Evolutionary conservation across 2,329 filamentous ascomycete genomes (phyloP).

Genomic region (Clarireedia hainanense): DNA sequence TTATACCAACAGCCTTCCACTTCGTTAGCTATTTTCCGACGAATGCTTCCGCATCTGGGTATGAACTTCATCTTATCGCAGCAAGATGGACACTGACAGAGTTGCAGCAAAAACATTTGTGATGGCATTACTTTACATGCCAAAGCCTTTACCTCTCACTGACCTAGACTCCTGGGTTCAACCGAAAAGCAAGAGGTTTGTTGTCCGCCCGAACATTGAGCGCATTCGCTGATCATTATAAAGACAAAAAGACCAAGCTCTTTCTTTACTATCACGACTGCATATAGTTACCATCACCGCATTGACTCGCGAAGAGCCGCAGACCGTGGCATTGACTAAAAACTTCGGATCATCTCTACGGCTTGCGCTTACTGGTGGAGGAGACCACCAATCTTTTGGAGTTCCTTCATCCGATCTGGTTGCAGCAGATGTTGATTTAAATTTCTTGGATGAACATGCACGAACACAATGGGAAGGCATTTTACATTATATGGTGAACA

Average conservation of each 20-base stretch:
- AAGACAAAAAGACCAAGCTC: constrained; percentile 74
- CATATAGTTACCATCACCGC: constrained; percentile 69
- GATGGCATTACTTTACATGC: constrained; percentile 90
- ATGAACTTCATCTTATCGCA: constrained; percentile 26
- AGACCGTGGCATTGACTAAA: constrained; percentile 67
- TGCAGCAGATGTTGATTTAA: constrained; percentile 55
- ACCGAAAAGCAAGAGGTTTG: constrained; percentile 51
- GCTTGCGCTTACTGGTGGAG: constrained; percentile 79
- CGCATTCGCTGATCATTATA: constrained; percentile 10
- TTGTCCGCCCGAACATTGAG: background rate
- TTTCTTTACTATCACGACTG: constrained; percentile 75
- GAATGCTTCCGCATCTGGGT: constrained; percentile 92
- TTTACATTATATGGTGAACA: constrained; percentile 86
- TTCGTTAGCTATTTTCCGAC: constrained; percentile 88
- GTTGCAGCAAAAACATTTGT: constrained; percentile 80
- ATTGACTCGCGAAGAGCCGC: constrained; percentile 52
- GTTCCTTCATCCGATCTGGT: constrained; percentile 64
- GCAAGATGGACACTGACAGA: constrained; percentile 12
- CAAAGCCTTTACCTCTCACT: constrained; percentile 65
- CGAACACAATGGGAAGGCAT: constrained; percentile 92
- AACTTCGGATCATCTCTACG: constrained; percentile 80
- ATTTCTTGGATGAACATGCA: constrained; percentile 77
- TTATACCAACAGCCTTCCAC: constrained; percentile 96
- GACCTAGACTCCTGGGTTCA: constrained; percentile 85
- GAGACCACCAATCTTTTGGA: constrained; percentile 81